phyloP scores from a whole-genome alignment of 441 rosid species.

The Cnidoscolus chayamansa region DNA sequence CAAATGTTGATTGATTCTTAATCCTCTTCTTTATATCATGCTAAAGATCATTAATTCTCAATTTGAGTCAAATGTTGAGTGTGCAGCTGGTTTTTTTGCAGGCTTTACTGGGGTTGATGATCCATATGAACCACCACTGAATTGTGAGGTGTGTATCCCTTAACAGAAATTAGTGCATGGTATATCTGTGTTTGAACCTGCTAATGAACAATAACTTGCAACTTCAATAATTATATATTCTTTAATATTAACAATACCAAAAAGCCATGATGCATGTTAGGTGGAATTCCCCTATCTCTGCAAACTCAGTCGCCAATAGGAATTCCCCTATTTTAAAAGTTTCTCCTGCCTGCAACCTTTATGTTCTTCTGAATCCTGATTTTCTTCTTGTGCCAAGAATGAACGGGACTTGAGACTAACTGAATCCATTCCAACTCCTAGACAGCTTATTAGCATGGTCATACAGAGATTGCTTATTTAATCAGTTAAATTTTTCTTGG shows the following conservation, averaged over 20 bases:
- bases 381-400: not conserved
- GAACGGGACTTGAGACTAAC: not conserved
- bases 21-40: not conserved
- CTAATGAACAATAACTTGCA: not conserved
- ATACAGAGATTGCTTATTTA: not conserved
- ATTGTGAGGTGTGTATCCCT: conserved; percentile 58
- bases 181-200: not conserved
- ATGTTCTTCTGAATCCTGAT: not conserved
- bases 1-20: not conserved
- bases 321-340: not conserved
- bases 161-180: conserved; percentile 10
- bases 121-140: conserved; percentile 73
- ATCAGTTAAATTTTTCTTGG: not conserved
- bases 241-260: not conserved
- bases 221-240: not conserved
- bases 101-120: conserved; percentile 95
- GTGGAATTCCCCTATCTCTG: not conserved
- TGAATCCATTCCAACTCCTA: not conserved
- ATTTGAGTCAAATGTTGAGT: not conserved
- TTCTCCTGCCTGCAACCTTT: not conserved
- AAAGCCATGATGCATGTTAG: not conserved
- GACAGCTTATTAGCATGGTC: not conserved
- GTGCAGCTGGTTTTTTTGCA: conserved; percentile 28
- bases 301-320: not conserved
- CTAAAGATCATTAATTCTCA: not conserved